phyloP scores from a whole-genome alignment of 352 stramenopile genomes.

The Discostella stelligera region DNA sequence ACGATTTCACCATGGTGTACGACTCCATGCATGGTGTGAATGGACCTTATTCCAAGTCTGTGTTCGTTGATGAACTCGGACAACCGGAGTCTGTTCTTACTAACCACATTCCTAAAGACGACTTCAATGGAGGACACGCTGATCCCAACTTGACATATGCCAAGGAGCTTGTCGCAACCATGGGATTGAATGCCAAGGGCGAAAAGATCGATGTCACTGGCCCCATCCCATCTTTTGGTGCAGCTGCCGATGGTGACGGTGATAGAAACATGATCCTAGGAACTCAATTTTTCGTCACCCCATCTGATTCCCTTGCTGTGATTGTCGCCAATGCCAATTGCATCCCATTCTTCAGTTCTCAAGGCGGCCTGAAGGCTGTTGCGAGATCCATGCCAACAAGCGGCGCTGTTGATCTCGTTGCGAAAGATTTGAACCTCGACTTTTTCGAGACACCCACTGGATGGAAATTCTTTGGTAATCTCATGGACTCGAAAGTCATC shows the following conservation, averaged over 20 bases:
- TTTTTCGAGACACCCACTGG: constrained; percentile 99
- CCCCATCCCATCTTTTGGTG: constrained; percentile 90
- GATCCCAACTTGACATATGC: constrained; percentile 99
- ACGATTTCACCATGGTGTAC: constrained; percentile 98
- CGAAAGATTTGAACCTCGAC: constrained; percentile 93
- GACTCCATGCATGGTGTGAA: constrained; percentile 99
- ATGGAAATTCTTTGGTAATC: constrained; percentile 99
- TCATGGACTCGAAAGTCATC: constrained; percentile 98
- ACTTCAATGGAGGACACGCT: constrained; percentile 96
- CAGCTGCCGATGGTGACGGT: constrained; percentile 97
- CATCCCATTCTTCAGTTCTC: constrained; percentile 97
- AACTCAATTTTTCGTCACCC: constrained; percentile 98
- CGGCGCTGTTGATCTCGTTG: constrained; percentile 96
- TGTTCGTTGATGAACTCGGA: constrained; percentile 97
- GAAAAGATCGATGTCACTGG: constrained; percentile 79
- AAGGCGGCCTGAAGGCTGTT: constrained; percentile 93
- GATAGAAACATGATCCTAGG: constrained; percentile 99
- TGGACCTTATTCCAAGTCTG: constrained; percentile 92
- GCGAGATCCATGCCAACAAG: constrained; percentile 99
- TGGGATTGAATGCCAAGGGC: constrained; percentile 90
- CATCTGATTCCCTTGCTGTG: constrained; percentile 98
- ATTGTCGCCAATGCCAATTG: constrained; percentile 96
- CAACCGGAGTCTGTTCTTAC: constrained; percentile 83
- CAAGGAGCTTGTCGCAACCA: constrained; percentile 92
- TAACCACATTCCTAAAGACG: constrained; percentile 93